Evolutionary conservation across 176 grass and related monocot species (phyloP), one percentile per base, ranked within the genome.

Genomic region (Avena insularis): DNA sequence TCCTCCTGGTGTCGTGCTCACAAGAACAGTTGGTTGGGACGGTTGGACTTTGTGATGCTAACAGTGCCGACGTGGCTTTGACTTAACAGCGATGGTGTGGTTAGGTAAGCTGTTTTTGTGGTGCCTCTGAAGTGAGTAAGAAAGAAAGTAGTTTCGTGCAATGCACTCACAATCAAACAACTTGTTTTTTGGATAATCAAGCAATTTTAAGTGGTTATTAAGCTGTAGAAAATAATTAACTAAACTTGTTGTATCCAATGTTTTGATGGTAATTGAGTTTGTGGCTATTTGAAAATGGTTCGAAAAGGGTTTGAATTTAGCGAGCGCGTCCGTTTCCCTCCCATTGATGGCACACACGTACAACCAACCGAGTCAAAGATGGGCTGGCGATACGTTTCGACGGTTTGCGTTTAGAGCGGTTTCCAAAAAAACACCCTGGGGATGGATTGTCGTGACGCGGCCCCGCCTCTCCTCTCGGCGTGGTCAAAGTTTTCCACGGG

Each of bases 61-160:
- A 6, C 74, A 9, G 25, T 16, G 82, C 45, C 33, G 27, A 89
- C 75, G 75, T 89, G 87, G 82, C 29, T 23, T 57, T 69, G 23
- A 74, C 78, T 64, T 40, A 6, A 58, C 21, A 9, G 19, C 45
- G 10, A 53, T 33, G 1, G 40, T 13, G 12, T 29, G 54, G 76
- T 43, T 62, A 77, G 73, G 73, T 77, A 77, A 77, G 49, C 73
- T 17, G 71, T 7, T 23, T 45, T 45, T 21, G 19, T 48, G 71
- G 13, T 51, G 8, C 71, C 6, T 9, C 6, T 9, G 38, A 12
- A 43, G 67, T 46, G 1, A 75, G 54, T 9, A 4, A 38, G 43
- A 78, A 79, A 79, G 4, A 78, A 79, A 79, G 4, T 1, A 16
- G 33, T 21, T 3, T 60, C 21, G 40, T 43, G 40, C 40, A 43